phyloP scores from a whole-genome alignment of 345 rosid species.

The Arabidopsis suecica region DNA sequence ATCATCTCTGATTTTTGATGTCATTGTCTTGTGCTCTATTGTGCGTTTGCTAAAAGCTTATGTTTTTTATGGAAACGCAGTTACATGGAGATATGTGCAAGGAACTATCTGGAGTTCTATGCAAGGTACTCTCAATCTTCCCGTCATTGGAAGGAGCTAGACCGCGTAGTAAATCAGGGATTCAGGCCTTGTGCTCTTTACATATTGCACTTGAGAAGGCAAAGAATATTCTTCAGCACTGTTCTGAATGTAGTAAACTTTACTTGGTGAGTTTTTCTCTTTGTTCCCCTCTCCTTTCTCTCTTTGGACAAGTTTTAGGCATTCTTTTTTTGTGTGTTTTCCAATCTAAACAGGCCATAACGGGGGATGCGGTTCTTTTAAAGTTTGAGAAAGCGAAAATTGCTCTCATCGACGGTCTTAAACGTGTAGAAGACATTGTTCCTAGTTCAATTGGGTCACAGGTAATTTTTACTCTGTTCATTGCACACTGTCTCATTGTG shows the following conservation, averaged over 20 bases:
- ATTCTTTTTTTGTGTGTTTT: slow-evolving; percentile 23
- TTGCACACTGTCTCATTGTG: slow-evolving; percentile 1
- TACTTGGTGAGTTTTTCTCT: slow-evolving; percentile 66
- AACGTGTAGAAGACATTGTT: slow-evolving; percentile 93
- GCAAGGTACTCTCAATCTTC: slow-evolving; percentile 75
- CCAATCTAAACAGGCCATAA: slow-evolving; percentile 70
- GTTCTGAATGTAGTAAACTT: slow-evolving; percentile 91
- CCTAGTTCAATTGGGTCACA: slow-evolving; percentile 84
- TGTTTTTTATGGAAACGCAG: slow-evolving; percentile 49
- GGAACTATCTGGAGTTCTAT: slow-evolving; percentile 67
- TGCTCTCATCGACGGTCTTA: slow-evolving; percentile 84
- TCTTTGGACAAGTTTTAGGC: slow-evolving; percentile 23
- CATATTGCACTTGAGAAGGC: slow-evolving; percentile 94
- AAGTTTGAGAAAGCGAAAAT: slow-evolving; percentile 81
- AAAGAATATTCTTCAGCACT: slow-evolving; percentile 84
- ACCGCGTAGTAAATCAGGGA: slow-evolving; percentile 97
- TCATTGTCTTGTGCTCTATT: not conserved
- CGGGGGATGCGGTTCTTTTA: slow-evolving; percentile 85
- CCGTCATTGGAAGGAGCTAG: slow-evolving; percentile 97
- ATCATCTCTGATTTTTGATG: not conserved
- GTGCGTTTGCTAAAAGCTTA: not conserved
- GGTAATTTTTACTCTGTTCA: slow-evolving; percentile 48
- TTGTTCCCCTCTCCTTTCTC: slow-evolving; percentile 2
- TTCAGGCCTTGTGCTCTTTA: slow-evolving; percentile 90
- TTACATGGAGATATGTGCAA: slow-evolving; percentile 95